These are phyloP conservation scores for Anthracocystis panici-leucophaei DNA, from an alignment of 1,284 basidiomycete species.

Conservation along the genomic window DNA sequence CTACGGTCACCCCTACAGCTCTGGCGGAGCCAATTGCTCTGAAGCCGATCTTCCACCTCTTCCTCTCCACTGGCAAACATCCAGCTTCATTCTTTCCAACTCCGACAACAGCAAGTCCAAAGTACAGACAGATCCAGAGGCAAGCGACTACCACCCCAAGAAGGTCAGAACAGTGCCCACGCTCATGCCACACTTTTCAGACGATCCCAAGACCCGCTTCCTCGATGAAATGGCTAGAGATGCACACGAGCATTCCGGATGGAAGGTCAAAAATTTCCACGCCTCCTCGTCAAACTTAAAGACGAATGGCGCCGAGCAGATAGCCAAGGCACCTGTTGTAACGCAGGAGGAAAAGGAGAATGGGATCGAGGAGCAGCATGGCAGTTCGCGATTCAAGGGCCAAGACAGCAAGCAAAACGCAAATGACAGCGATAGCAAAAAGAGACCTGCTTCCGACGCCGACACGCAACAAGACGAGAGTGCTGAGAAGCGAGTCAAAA, in stretches of 20 bases:
- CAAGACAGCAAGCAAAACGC: background rate
- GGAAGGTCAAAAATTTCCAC: conserved; percentile 32
- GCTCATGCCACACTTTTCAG: conserved; percentile 66
- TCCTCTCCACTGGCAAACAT: conserved; percentile 50
- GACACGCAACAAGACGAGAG: background rate
- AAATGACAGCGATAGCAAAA: background rate
- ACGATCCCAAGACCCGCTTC: conserved; percentile 69
- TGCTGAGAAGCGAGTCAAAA: conserved; percentile 16
- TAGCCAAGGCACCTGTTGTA: background rate
- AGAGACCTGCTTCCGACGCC: background rate
- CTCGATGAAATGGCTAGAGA: conserved; percentile 63
- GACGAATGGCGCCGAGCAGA: background rate
- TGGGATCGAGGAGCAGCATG: conserved; percentile 7
- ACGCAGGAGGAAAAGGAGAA: conserved; percentile 24
- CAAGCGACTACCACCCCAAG: conserved; percentile 26
- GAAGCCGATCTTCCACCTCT: conserved; percentile 43
- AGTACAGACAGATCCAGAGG: conserved; percentile 17
- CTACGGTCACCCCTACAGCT: conserved; percentile 67
- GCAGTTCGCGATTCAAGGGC: conserved; percentile 3
- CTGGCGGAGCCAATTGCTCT: conserved; percentile 18
- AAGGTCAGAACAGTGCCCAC: conserved; percentile 53
- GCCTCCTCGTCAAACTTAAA: too few relatives aligned
- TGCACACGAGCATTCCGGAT: conserved; percentile 62
- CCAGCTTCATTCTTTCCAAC: conserved; percentile 21
- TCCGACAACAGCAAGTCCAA: background rate